Evolutionary conservation across 208 protist genomes (phyloP).

Genomic region (Trypanosoma conorhini): DNA sequence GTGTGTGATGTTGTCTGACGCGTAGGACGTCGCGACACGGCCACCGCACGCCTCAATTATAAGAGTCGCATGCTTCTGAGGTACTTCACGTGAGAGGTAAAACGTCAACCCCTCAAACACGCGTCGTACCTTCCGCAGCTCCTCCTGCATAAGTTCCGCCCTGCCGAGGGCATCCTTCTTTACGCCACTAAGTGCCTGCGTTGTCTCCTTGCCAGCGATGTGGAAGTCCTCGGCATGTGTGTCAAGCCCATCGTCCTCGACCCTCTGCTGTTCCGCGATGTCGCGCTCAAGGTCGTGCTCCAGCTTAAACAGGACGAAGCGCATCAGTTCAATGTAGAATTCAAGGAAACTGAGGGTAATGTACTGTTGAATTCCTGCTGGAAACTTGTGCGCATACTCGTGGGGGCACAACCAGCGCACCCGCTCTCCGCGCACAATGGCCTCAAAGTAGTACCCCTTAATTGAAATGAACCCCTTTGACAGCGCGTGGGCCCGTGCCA

Average conservation of each 20-base stretch:
- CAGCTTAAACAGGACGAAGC: slow-evolving; percentile 98
- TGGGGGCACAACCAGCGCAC: slow-evolving; percentile 98
- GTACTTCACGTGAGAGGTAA: slow-evolving; percentile 91
- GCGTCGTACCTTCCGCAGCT: slow-evolving; percentile 56
- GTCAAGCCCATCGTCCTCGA: slow-evolving; percentile 60
- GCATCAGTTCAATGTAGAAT: slow-evolving; percentile 97
- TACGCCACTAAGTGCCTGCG: slow-evolving; percentile 34
- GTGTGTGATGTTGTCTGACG: slow-evolving; percentile 78
- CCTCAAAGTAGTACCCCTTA: slow-evolving; percentile 99
- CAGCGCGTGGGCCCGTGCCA: slow-evolving; percentile 78
- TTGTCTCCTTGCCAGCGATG: slow-evolving; percentile 28
- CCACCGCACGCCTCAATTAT: slow-evolving; percentile 90
- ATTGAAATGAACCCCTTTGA: slow-evolving; percentile 98
- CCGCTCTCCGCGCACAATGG: slow-evolving; percentile 91
- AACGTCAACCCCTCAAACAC: slow-evolving; percentile 83
- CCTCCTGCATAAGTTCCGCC: slow-evolving; percentile 47
- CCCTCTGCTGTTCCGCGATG: slow-evolving; percentile 68
- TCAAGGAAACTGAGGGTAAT: slow-evolving; percentile 97
- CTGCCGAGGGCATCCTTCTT: slow-evolving; percentile 39
- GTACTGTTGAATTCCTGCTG: slow-evolving; percentile 94
- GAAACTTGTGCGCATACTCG: slow-evolving; percentile 95
- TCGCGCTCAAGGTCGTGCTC: slow-evolving; percentile 76
- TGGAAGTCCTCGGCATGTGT: slow-evolving; percentile 52
- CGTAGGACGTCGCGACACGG: slow-evolving; percentile 73
- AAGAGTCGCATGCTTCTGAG: slow-evolving; percentile 86